These are phyloP conservation scores for Epichloe gansuensis DNA, from an alignment of 2,329 filamentous ascomycete genomes.

Conservation along the genomic window DNA sequence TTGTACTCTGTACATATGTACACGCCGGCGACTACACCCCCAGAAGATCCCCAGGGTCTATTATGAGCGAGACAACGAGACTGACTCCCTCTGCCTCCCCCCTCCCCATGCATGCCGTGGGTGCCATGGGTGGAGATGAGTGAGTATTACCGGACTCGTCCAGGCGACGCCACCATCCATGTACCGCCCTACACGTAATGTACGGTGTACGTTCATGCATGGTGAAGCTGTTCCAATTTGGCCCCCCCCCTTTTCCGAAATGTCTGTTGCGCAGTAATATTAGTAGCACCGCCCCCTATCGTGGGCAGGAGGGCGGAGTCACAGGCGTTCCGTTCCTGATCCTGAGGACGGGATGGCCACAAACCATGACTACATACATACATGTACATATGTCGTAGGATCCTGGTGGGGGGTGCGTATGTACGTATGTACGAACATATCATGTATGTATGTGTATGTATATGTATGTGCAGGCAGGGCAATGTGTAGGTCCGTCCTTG, in stretches of 20 bases:
- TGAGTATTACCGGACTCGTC: neutral
- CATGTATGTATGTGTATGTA: too few relatives aligned
- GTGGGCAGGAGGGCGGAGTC: too few relatives aligned
- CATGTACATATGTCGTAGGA: neutral
- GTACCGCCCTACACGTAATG: slow-evolving; percentile 17
- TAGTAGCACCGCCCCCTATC: too few relatives aligned
- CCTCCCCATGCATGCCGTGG: too few relatives aligned
- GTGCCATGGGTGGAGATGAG: slow-evolving; percentile 6
- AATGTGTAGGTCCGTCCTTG: neutral
- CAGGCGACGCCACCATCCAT: slow-evolving; percentile 20
- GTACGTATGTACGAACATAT: neutral
- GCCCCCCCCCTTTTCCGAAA: slow-evolving; percentile 5
- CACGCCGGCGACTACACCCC: slow-evolving; percentile 1
- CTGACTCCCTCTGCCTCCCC: too few relatives aligned
- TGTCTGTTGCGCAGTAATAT: too few relatives aligned
- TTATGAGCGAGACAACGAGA: too few relatives aligned
- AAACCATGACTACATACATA: neutral
- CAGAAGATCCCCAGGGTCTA: slow-evolving; percentile 1
- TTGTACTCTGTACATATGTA: neutral
- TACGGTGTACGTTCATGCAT: slow-evolving; percentile 7
- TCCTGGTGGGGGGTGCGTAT: neutral
- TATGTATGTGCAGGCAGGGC: neutral
- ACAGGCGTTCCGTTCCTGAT: too few relatives aligned
- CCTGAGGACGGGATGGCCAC: too few relatives aligned
- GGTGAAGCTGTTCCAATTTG: slow-evolving; percentile 18